These are phyloP conservation scores for Aspergillus nomiae DNA, from an alignment of 2,329 filamentous ascomycete genomes.

Conservation along the genomic window DNA sequence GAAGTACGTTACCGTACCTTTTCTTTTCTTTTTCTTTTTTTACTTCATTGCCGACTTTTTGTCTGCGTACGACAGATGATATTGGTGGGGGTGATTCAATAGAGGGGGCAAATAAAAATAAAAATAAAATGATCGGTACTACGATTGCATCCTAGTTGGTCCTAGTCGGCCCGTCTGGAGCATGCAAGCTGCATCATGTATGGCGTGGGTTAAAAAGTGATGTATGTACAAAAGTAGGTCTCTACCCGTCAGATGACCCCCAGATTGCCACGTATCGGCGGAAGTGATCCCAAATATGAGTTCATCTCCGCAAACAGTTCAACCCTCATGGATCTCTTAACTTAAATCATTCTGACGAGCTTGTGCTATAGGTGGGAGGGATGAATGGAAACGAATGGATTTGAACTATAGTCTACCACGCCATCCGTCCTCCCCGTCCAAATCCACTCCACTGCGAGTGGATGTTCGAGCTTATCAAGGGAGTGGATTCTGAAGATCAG, in stretches of 20 bases:
- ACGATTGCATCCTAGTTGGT: background rate
- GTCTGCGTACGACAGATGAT: background rate
- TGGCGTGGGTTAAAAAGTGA: background rate
- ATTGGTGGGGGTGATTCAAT: background rate
- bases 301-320: background rate
- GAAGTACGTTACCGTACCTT: background rate
- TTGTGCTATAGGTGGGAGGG: background rate
- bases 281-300: slow-evolving; percentile 1
- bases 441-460: background rate
- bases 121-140: background rate
- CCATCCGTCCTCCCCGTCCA: background rate
- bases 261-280: slow-evolving; percentile 1
- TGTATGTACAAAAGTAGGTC: background rate
- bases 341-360: background rate
- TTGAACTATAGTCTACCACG: background rate
- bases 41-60: background rate
- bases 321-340: background rate
- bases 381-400: background rate
- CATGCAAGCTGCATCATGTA: background rate
- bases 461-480: slow-evolving; percentile 1
- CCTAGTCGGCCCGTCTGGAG: background rate
- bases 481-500: slow-evolving; percentile 1
- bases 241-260: slow-evolving; percentile 2
- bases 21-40: background rate
- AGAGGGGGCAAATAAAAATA: background rate